These are phyloP conservation scores for Penicillium sp. DNA, from an alignment of 2,329 filamentous ascomycete species.

Conservation along the genomic window DNA sequence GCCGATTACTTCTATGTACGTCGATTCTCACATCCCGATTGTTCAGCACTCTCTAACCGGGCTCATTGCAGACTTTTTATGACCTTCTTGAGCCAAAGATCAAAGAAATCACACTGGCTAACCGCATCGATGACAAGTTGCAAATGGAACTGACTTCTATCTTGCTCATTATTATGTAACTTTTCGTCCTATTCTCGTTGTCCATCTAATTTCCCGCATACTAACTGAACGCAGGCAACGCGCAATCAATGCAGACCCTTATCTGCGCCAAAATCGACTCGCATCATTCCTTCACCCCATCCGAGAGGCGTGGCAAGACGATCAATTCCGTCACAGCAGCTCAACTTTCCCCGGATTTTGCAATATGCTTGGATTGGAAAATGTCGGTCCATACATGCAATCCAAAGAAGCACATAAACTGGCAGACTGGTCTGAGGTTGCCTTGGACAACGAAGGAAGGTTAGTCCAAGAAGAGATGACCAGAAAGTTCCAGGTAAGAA, in stretches of 20 bases:
- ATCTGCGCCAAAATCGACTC: slow-evolving; percentile 69
- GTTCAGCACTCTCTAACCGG: slow-evolving; percentile 19
- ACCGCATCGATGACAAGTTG: slow-evolving; percentile 73
- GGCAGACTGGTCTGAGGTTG: slow-evolving; percentile 75
- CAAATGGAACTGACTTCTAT: slow-evolving; percentile 85
- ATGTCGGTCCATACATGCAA: slow-evolving; percentile 75
- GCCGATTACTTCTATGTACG: slow-evolving; percentile 79
- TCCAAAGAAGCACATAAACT: slow-evolving; percentile 70
- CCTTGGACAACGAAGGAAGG: slow-evolving; percentile 75
- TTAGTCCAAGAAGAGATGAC: slow-evolving; percentile 75
- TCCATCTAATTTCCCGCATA: background rate
- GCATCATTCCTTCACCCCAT: slow-evolving; percentile 78
- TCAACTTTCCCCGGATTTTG: slow-evolving; percentile 77
- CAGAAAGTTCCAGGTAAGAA: slow-evolving; percentile 63
- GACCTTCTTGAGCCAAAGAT: slow-evolving; percentile 81
- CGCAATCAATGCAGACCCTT: slow-evolving; percentile 68
- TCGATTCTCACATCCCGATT: background rate
- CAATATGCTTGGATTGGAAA: slow-evolving; percentile 71
- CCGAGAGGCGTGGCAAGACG: slow-evolving; percentile 73
- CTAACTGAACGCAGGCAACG: slow-evolving; percentile 62
- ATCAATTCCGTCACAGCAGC: slow-evolving; percentile 65
- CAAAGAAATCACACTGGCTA: slow-evolving; percentile 70
- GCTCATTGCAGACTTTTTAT: slow-evolving; percentile 65
- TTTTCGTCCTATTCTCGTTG: background rate
- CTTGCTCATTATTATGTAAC: slow-evolving; percentile 82